A percentile compares a stretch with the other conserved stretches of the same genome.
Evolutionary conservation across 805 yeast genomes (phyloP).

Genomic region (Metschnikowia borealis): DNA sequence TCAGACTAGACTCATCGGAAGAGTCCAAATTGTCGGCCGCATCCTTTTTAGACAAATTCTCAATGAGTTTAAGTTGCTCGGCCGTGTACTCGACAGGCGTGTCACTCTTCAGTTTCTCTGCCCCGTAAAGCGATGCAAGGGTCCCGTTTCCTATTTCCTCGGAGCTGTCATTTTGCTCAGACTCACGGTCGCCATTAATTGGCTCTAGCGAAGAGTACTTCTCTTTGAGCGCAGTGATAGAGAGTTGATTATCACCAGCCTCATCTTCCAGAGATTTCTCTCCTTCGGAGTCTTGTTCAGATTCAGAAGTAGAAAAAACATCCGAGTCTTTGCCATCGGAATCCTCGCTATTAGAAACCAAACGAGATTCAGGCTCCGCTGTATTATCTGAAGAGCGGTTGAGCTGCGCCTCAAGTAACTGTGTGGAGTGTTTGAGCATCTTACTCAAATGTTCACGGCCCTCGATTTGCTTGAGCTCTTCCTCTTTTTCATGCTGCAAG

Average conservation of each 20-base stretch:
- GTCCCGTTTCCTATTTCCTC: conserved; percentile 10
- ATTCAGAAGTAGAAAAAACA: conserved; percentile 15
- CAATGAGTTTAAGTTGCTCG: conserved; percentile 30
- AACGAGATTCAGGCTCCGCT: conserved; percentile 20
- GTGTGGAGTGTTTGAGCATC: conserved; percentile 88
- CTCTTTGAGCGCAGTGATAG: conserved; percentile 52
- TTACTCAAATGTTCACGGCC: conserved; percentile 86
- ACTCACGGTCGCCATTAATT: background rate
- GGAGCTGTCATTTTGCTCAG: conserved; percentile 18
- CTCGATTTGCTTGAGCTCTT: conserved; percentile 69
- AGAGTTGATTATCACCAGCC: conserved; percentile 45
- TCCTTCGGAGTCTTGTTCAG: conserved; percentile 22
- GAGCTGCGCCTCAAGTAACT: conserved; percentile 80
- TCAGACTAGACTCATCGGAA: conserved; percentile 18
- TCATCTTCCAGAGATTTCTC: conserved; percentile 14
- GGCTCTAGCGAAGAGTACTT: conserved; percentile 49
- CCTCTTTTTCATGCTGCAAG: conserved; percentile 71
- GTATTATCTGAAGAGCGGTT: conserved; percentile 33
- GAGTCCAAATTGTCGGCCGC: conserved; percentile 18
- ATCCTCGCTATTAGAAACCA: conserved; percentile 22
- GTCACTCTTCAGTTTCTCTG: background rate
- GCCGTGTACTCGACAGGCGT: conserved; percentile 27
- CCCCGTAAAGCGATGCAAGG: background rate
- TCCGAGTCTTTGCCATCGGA: conserved; percentile 18
- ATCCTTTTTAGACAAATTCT: conserved; percentile 12